These are phyloP conservation scores for Diplodia seriata DNA, from an alignment of 2,329 filamentous ascomycete species.

Conservation along the genomic window DNA sequence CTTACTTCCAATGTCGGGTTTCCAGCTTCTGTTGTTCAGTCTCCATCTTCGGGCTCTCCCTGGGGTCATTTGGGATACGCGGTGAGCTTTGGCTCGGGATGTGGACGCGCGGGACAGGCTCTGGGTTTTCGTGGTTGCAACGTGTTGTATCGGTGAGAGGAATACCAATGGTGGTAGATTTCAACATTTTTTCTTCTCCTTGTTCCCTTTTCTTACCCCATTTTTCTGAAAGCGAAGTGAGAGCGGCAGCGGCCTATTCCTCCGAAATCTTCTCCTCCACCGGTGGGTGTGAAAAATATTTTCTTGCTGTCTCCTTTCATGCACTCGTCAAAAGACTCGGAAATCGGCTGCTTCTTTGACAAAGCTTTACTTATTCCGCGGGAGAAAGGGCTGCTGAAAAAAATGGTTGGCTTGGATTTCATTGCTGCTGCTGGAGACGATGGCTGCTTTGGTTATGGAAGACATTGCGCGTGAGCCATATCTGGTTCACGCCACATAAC, in stretches of 20 bases:
- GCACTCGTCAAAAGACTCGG: constrained; percentile 29
- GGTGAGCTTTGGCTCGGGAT: constrained; percentile 27
- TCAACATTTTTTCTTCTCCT: constrained; percentile 31
- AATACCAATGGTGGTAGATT: constrained; percentile 34
- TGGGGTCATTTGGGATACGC: constrained; percentile 27
- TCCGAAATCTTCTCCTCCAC: constrained; percentile 5
- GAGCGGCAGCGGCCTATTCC: constrained; percentile 29
- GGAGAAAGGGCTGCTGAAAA: constrained; percentile 20
- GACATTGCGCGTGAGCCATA: neutral
- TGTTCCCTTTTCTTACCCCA: constrained; percentile 28
- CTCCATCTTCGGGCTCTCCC: constrained; percentile 29
- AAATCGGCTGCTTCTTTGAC: constrained; percentile 21
- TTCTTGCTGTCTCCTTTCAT: constrained; percentile 29
- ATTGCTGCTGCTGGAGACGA: constrained; percentile 15
- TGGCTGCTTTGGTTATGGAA: constrained; percentile 18
- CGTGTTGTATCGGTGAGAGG: constrained; percentile 31
- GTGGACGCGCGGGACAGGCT: constrained; percentile 29
- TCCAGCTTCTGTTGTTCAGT: constrained; percentile 36
- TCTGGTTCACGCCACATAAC: neutral
- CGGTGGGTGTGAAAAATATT: constrained; percentile 23
- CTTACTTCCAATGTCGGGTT: constrained; percentile 33
- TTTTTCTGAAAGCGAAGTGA: constrained; percentile 29
- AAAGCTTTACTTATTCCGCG: constrained; percentile 20
- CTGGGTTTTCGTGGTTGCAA: constrained; percentile 30
- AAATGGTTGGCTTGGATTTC: constrained; percentile 26